Evolutionary conservation across 352 stramenopile genomes (phyloP).

Genomic region (Pythium phragmiticola): DNA sequence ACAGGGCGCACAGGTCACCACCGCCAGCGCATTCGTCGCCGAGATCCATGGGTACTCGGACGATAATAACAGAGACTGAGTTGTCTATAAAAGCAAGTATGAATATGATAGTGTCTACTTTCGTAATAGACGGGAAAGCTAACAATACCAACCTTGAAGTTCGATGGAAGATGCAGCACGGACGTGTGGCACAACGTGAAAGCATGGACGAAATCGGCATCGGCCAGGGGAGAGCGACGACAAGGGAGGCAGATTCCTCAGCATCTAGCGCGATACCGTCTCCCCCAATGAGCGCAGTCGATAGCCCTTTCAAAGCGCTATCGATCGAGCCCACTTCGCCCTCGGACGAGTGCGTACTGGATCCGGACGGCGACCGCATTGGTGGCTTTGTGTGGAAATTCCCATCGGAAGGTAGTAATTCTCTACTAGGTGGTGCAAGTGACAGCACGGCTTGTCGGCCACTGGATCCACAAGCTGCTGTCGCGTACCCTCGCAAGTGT

Average conservation of each 20-base stretch:
- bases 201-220: background rate
- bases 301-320: background rate
- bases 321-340: slow-evolving; percentile 2
- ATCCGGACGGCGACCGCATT: slow-evolving; percentile 29
- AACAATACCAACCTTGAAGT: slow-evolving; percentile 16
- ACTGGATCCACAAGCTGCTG: background rate
- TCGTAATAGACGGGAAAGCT: background rate
- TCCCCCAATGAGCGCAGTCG: background rate
- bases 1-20: slow-evolving; percentile 24
- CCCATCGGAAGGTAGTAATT: slow-evolving; percentile 61
- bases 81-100: background rate
- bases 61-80: slow-evolving; percentile 8
- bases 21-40: slow-evolving; percentile 21
- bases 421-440: background rate
- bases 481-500: slow-evolving; percentile 27
- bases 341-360: slow-evolving; percentile 5
- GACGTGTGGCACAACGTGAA: background rate
- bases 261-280: background rate
- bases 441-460: background rate
- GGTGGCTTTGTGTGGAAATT: slow-evolving; percentile 63
- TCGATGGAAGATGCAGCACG: background rate
- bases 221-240: slow-evolving; percentile 1
- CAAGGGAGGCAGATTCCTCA: background rate
- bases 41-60: slow-evolving; percentile 22
- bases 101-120: background rate